Conservation (phyloP, 1,284 basidiomycete genomes). For the Puccinia sorghi region DNA sequence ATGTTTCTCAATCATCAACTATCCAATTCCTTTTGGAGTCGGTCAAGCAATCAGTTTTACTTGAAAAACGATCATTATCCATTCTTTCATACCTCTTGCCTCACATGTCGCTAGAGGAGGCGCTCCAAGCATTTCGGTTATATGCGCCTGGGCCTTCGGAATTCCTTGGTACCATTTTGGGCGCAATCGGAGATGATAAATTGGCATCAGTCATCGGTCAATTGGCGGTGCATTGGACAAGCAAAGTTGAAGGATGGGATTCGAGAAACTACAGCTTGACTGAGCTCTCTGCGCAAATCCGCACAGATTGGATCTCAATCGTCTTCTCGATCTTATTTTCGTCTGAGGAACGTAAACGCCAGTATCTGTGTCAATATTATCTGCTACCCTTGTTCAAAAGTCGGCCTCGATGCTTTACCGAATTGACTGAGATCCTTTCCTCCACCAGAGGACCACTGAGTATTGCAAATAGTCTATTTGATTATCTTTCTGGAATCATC, state of each 20-base stretch:
- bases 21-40: slow-evolving; percentile 24
- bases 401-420: slow-evolving; percentile 13
- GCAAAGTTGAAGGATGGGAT: slow-evolving; percentile 28
- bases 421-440: slow-evolving; percentile 10
- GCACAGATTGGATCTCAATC: slow-evolving; percentile 26
- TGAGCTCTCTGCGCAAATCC: background rate
- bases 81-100: slow-evolving; percentile 29
- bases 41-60: slow-evolving; percentile 27
- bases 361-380: slow-evolving; percentile 47
- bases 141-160: slow-evolving; percentile 18
- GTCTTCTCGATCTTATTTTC: slow-evolving; percentile 26
- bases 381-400: slow-evolving; percentile 38
- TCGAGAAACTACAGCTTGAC: background rate
- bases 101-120: slow-evolving; percentile 19
- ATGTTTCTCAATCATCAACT: background rate
- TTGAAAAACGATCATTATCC: slow-evolving; percentile 44
- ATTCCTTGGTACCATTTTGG: slow-evolving; percentile 28
- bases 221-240: slow-evolving; percentile 33
- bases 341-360: slow-evolving; percentile 35
- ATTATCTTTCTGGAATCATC: slow-evolving; percentile 36
- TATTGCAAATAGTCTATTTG: background rate
- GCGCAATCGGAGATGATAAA: slow-evolving; percentile 39
- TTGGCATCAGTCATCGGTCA: slow-evolving; percentile 40
- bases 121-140: slow-evolving; percentile 6
- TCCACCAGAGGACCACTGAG: background rate